A percentile compares a stretch with the other conserved stretches of the same genome.
Evolutionary conservation across 2,329 filamentous ascomycete genomes (phyloP).

Genomic region (Exserohilum rostratum): DNA sequence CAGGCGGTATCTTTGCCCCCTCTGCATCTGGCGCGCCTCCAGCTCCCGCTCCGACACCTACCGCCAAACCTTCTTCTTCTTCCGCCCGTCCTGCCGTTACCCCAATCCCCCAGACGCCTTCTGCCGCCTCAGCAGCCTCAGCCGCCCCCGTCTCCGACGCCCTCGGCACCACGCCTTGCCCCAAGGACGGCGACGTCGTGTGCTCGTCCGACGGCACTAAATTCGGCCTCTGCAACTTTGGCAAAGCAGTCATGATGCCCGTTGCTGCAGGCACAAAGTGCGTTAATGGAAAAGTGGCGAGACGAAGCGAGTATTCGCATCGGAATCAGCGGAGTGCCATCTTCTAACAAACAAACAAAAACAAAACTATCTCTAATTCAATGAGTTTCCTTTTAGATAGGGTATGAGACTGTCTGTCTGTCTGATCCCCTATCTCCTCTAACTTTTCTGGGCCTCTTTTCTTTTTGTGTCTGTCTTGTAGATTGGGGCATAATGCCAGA

Average conservation of each 20-base stretch:
- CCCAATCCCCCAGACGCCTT: not conserved
- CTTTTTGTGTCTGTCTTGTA: no score
- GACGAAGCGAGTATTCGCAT: slow-evolving; percentile 26
- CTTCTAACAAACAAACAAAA: not conserved
- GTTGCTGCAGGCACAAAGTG: slow-evolving; percentile 54
- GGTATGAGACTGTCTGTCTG: no score
- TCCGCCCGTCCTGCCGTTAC: not conserved
- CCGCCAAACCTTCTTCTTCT: not conserved
- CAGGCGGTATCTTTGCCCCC: not conserved
- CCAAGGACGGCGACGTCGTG: slow-evolving; percentile 41
- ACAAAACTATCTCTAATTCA: no score
- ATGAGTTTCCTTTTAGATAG: no score
- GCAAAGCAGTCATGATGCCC: slow-evolving; percentile 45
- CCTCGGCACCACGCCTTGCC: slow-evolving; percentile 30
- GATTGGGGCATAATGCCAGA: no score
- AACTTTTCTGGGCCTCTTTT: no score
- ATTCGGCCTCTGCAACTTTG: slow-evolving; percentile 52
- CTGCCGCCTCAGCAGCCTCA: slow-evolving; percentile 2
- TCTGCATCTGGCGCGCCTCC: not conserved
- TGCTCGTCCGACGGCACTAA: slow-evolving; percentile 46
- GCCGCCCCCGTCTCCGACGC: slow-evolving; percentile 1
- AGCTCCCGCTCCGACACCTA: slow-evolving; percentile 2
- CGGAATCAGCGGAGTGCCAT: slow-evolving; percentile 12
- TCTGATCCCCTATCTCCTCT: no score
- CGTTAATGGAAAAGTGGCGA: slow-evolving; percentile 44